A percentile compares a stretch with the other conserved stretches of the same genome.
phyloP scores from a whole-genome alignment of 768 basidiomycete genomes.

The Kwoniella botswanensis region DNA sequence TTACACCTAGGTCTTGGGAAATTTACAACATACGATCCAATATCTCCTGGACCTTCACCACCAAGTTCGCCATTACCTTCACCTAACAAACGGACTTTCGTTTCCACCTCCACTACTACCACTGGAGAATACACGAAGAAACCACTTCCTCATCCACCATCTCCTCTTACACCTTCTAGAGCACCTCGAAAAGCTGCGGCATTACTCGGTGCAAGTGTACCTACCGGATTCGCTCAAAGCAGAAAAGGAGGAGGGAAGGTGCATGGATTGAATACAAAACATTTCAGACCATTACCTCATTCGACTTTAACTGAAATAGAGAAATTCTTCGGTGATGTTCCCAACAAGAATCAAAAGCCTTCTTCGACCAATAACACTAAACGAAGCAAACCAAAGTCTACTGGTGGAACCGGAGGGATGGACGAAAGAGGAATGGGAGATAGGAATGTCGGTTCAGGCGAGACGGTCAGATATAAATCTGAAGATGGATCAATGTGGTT shows the following conservation, averaged over 20 bases:
- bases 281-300: constrained; percentile 41
- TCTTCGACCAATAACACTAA: background rate
- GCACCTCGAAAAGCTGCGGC: constrained; percentile 49
- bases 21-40: constrained; percentile 33
- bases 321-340: constrained; percentile 46
- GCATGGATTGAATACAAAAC: constrained; percentile 20
- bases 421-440: constrained; percentile 14
- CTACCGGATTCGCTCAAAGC: background rate
- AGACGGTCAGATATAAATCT: constrained; percentile 23
- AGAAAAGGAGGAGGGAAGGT: background rate
- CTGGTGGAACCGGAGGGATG: background rate
- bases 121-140: background rate
- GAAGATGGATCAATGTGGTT: constrained; percentile 46
- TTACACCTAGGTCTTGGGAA: constrained; percentile 42
- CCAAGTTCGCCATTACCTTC: constrained; percentile 25
- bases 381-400: constrained; percentile 1
- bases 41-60: constrained; percentile 40
- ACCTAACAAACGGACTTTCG: constrained; percentile 24
- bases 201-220: constrained; percentile 34
- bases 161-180: constrained; percentile 43
- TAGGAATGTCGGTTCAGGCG: constrained; percentile 27
- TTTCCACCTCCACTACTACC: background rate
- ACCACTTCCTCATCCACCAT: constrained; percentile 17
- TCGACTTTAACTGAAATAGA: constrained; percentile 42
- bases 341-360: constrained; percentile 10